Base-by-base conservation (phyloP, 176 grass and related monocot species). In the Zizania latifolia region DNA sequence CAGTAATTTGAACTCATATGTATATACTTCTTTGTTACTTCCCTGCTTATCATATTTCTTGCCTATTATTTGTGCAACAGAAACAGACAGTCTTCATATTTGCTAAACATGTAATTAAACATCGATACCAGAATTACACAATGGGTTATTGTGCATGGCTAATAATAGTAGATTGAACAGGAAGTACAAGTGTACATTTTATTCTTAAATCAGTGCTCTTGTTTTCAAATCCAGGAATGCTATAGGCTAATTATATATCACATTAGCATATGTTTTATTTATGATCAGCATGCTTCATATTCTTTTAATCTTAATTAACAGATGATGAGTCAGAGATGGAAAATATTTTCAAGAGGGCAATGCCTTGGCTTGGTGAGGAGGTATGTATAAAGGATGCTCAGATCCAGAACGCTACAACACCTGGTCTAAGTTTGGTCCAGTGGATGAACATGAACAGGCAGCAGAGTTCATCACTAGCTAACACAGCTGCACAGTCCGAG, bases 381-480 rank as follows among this genome's bases (percentile, higher is more conserved):
- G 87, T 95, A 71, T 86, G 87, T 82, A 89, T 95, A 72, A 94
- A 95, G 73, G 96, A 95, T 1, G 71, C 89, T 66, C 92, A 95
- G 54, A 95, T 76, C 46, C 96, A 92, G 65, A 95, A 70, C 61
- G 84, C 84, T 14, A 84, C 89, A 79, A 86, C 92, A 81, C 89
- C 96, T 51, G 92, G 92, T 50, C 70, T 95, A 66, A 99, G 96
- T 40, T 89, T 99, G 65, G 92, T 89, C 56, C 96, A 99, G 51
- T 99, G 96, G 96, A 99, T 99, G 96, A 92, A 86, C 65, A 99
- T 99, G 96, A 93, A 80, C 82, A 85, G 86, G 82, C 91, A 92
- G 78, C 96, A 95, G 83, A 94, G 77, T 72, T 67, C 93, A 23
- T 68, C 86, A 24, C 79, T 94, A 31, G 54, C 71, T 54, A 94